Conservation (phyloP, 305 asterid species). For the Fraxinus xanthoxyloides region DNA sequence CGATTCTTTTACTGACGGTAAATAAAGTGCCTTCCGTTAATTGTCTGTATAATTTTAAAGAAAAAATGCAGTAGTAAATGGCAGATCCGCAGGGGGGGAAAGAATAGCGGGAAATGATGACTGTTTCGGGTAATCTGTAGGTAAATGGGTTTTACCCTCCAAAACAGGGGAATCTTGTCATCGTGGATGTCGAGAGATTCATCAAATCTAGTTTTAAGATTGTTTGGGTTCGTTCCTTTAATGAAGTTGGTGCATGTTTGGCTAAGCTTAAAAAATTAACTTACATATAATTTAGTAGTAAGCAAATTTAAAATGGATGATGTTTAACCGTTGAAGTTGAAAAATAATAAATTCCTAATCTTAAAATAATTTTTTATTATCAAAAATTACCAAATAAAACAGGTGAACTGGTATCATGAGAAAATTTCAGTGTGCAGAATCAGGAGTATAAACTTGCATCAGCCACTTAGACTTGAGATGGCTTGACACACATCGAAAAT, state of each 20-base stretch:
- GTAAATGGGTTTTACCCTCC: neutral
- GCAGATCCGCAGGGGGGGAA: neutral
- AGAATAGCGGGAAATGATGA: neutral
- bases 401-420: neutral
- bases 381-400: neutral
- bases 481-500: neutral
- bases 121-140: neutral
- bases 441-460: neutral
- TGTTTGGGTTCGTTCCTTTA: neutral
- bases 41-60: neutral
- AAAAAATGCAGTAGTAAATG: neutral
- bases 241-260: neutral
- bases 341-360: neutral
- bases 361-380: neutral
- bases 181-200: neutral
- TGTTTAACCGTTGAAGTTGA: neutral
- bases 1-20: neutral
- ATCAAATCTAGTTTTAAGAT: neutral
- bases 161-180: neutral
- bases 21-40: neutral
- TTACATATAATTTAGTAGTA: neutral
- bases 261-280: neutral
- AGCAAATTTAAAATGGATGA: neutral
- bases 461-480: neutral
- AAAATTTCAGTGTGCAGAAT: neutral